A percentile compares a stretch with the other conserved stretches of the same genome.
Evolutionary conservation across 177 flowering plant species (phyloP).

Genomic region (Vitis hybrid): DNA sequence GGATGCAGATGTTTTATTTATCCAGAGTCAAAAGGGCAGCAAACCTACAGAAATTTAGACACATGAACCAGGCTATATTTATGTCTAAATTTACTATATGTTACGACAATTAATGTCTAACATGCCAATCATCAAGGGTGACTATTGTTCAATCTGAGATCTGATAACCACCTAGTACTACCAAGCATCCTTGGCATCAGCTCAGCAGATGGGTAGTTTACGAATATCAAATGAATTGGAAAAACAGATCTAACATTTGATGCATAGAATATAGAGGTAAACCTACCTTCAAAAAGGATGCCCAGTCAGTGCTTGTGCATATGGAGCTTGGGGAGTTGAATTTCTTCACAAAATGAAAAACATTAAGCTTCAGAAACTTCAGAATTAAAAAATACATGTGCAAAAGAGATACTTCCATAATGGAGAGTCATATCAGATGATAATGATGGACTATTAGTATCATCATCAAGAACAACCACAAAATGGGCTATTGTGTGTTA

Average conservation of each 20-base stretch:
- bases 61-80: too few species aligned
- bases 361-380: background rate
- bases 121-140: too few species aligned
- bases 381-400: background rate
- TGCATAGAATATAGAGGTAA: slow-evolving; percentile 8
- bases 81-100: too few species aligned
- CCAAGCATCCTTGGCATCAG: background rate
- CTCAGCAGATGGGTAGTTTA: background rate
- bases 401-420: background rate
- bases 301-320: slow-evolving; percentile 74
- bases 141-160: too few species aligned
- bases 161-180: too few species aligned
- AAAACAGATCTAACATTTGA: background rate
- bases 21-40: too few species aligned
- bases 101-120: too few species aligned
- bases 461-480: background rate
- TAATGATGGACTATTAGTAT: background rate
- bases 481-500: background rate
- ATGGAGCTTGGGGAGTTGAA: slow-evolving; percentile 89
- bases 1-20: too few species aligned
- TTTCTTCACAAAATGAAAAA: slow-evolving; percentile 54
- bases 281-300: slow-evolving; percentile 75
- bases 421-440: background rate
- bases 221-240: background rate
- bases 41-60: too few species aligned